A percentile compares a stretch with the other conserved stretches of the same genome.
These are phyloP conservation scores for Cutaneotrichosporon curvatum DNA, from an alignment of 1,284 basidiomycete genomes.

Conservation along the genomic window DNA sequence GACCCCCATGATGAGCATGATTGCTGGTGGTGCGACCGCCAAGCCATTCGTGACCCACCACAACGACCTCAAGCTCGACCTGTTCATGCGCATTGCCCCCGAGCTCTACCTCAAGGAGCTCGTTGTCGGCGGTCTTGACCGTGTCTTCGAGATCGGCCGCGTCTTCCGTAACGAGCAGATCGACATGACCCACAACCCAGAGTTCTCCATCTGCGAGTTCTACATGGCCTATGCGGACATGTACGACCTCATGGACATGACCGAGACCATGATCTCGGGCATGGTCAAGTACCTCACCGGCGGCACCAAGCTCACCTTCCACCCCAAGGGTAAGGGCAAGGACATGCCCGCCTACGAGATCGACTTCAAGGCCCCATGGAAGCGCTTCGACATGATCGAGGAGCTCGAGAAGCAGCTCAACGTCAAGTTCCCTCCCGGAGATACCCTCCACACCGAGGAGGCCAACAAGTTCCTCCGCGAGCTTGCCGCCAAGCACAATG, in stretches of 20 bases:
- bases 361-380: conserved; percentile 95
- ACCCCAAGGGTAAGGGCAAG: conserved; percentile 84
- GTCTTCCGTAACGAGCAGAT: conserved; percentile 99
- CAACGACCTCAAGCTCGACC: conserved; percentile 94
- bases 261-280: conserved; percentile 83
- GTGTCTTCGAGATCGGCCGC: conserved; percentile 96
- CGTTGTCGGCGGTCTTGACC: conserved; percentile 91
- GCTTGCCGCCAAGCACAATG: conserved; percentile 84
- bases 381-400: conserved; percentile 96
- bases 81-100: conserved; percentile 97
- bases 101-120: conserved; percentile 98
- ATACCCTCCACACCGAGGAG: conserved; percentile 80
- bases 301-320: conserved; percentile 73
- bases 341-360: conserved; percentile 62
- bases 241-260: conserved; percentile 98
- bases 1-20: conserved; percentile 96
- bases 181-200: conserved; percentile 95
- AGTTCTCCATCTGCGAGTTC: conserved; percentile 99
- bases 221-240: conserved; percentile 99
- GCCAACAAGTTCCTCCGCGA: conserved; percentile 84
- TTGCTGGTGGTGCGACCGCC: conserved; percentile 94
- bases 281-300: conserved; percentile 86
- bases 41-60: conserved; percentile 99
- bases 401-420: conserved; percentile 90
- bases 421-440: conserved; percentile 88